Conservation (phyloP, 2,329 filamentous ascomycete species). For the Acarospora socialis region DNA sequence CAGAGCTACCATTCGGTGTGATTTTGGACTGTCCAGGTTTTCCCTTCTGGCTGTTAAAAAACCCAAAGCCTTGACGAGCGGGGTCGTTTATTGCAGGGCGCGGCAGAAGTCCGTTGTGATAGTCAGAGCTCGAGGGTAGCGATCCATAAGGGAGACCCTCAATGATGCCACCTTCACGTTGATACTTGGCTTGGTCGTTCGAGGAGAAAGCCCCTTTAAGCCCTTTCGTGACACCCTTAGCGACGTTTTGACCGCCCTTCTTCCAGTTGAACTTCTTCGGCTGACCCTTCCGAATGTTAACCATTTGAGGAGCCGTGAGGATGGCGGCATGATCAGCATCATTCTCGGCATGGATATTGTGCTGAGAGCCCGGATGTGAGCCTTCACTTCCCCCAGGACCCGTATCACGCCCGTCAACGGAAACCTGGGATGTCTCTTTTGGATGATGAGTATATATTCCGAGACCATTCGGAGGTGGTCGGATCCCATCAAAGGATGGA, state of each 20-base stretch:
- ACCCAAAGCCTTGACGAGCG: constrained; percentile 50
- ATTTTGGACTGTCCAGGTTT: constrained; percentile 25
- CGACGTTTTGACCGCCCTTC: constrained; percentile 85
- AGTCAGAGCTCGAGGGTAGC: constrained; percentile 29
- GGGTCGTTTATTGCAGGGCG: constrained; percentile 30
- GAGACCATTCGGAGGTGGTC: constrained; percentile 39
- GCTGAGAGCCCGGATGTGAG: no score
- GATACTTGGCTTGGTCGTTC: constrained; percentile 40
- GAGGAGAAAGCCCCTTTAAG: constrained; percentile 82
- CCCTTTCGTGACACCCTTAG: constrained; percentile 86
- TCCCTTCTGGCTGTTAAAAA: constrained; percentile 45
- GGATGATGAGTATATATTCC: constrained; percentile 46
- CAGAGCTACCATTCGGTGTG: constrained; percentile 30
- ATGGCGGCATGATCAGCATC: constrained; percentile 49
- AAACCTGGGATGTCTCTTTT: constrained; percentile 36
- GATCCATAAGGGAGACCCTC: constrained; percentile 55
- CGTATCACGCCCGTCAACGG: constrained; percentile 32
- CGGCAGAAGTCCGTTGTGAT: constrained; percentile 19
- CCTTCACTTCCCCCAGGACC: no score
- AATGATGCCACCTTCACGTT: constrained; percentile 38
- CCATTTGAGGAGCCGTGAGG: constrained; percentile 69
- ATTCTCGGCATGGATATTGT: constrained; percentile 48
- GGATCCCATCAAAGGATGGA: constrained; percentile 27
- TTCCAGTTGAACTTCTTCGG: constrained; percentile 98
- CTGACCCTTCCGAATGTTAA: constrained; percentile 88